A percentile compares a stretch with the other conserved stretches of the same genome.
Conservation (phyloP, 768 basidiomycete species). For the Mycena vulgaris region DNA sequence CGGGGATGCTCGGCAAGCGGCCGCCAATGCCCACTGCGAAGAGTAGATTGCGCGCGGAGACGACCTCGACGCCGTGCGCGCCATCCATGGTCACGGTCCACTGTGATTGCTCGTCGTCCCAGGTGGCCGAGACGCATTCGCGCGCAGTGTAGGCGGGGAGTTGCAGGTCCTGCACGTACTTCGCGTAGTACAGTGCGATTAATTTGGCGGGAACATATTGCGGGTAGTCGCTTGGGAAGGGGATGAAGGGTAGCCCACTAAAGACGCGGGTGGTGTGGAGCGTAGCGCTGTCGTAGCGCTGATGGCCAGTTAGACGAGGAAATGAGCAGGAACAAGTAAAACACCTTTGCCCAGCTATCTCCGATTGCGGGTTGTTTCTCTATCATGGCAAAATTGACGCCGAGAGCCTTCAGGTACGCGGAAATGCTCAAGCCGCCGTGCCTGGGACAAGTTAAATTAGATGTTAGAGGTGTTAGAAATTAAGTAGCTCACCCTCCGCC, state of each 20-base stretch:
- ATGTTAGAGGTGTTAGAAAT: not conserved
- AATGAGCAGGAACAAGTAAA: not conserved
- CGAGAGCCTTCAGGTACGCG: constrained; percentile 57
- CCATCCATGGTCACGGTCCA: constrained; percentile 50
- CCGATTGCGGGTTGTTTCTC: constrained; percentile 62
- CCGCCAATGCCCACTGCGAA: constrained; percentile 42
- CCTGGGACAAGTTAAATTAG: constrained; percentile 6
- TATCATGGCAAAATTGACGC: constrained; percentile 60
- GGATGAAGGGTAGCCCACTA: constrained; percentile 39
- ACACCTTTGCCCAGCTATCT: constrained; percentile 61
- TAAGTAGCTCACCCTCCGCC: constrained; percentile 51
- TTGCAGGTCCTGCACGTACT: constrained; percentile 26
- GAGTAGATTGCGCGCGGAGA: constrained; percentile 46
- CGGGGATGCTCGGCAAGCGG: constrained; percentile 28
- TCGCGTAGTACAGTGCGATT: constrained; percentile 33
- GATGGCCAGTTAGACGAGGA: not conserved
- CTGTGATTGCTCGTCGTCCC: constrained; percentile 38
- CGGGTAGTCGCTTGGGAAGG: constrained; percentile 35
- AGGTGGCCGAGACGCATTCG: constrained; percentile 39
- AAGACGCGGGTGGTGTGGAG: constrained; percentile 48
- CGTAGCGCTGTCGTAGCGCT: constrained; percentile 38
- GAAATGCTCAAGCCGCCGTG: constrained; percentile 43
- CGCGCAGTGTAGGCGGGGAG: constrained; percentile 32
- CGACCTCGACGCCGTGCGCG: constrained; percentile 37
- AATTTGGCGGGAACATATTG: constrained; percentile 34